Evolutionary conservation across 2,329 filamentous ascomycete genomes (phyloP), one percentile per base, ranked within the genome.

Genomic region (Fusarium compactum): DNA sequence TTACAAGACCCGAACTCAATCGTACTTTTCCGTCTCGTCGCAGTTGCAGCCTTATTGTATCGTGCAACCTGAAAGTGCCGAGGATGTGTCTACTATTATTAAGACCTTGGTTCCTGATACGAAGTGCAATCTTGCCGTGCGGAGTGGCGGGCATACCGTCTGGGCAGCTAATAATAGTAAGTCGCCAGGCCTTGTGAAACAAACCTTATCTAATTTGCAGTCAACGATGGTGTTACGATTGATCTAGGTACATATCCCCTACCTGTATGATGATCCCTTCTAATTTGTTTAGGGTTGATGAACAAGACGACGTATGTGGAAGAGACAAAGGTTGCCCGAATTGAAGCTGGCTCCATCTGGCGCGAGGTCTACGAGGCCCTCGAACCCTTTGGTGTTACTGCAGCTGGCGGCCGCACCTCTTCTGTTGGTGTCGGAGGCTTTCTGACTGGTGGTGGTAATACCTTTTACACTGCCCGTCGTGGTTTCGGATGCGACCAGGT

Each of bases 401-500:
- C 61, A 25, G 61, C 61, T 3, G 61, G 61, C 2, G 61, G 61
- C 7, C 58, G 61, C 1, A 64, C 61, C 2, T 48, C 61, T 1
- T 57, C 61, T 5, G 61, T 64, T 8, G 78, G 78, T 15, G 76
- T 79, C 9, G 73, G 70, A 3, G 77, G 78, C 1, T 74, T 77
- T 24, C 64, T 76, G 16, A 74, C 75, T 8, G 76, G 76, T 3
- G 76, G 71, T 34, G 67, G 72, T 18, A 62, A 76, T 55, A 70
- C 61, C 15, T 66, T 68, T 45, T 70, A 61, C 27, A 69, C 62
- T 20, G 62, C 58, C 22, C 60, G 62, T 12, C 56, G 59, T 11
- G 72, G 72, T 5, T 58, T 74, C 18, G 67, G 61, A 8, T 83
- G 81, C 53, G 85, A 85, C 59, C 83, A 80, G 34, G 79, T 86